Conservation (phyloP, 1,284 basidiomycete species). For the Marasmius tenuissimus region DNA sequence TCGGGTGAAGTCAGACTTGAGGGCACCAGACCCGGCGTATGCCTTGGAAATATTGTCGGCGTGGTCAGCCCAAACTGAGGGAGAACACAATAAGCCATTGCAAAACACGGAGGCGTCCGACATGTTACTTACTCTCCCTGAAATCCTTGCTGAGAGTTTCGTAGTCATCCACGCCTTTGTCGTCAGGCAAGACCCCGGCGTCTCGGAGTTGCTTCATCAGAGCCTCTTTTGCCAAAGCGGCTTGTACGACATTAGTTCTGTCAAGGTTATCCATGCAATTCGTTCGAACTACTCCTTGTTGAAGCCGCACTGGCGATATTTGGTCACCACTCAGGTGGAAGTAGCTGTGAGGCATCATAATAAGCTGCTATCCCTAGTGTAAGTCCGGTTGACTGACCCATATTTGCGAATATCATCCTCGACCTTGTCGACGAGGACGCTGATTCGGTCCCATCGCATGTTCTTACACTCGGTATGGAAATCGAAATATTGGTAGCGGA, state of each 20-base stretch:
- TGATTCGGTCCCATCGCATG: conserved; percentile 95
- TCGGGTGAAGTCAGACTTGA: conserved; percentile 97
- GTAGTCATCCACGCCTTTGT: conserved; percentile 77
- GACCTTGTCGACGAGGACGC: conserved; percentile 78
- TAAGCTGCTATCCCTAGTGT: background rate
- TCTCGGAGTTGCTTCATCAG: conserved; percentile 79
- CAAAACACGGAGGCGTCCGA: too few species aligned
- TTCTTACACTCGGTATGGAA: conserved; percentile 96
- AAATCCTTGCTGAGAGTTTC: conserved; percentile 81
- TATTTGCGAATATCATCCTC: conserved; percentile 73
- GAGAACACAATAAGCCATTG: background rate
- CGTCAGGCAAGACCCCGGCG: conserved; percentile 68
- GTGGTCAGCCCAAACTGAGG: conserved; percentile 94
- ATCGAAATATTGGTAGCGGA: conserved; percentile 96
- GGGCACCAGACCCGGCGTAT: conserved; percentile 93
- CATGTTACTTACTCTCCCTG: conserved; percentile 65
- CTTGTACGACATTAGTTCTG: conserved; percentile 96
- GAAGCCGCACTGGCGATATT: conserved; percentile 50
- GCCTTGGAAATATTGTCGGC: conserved; percentile 90
- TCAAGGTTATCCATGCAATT: conserved; percentile 98
- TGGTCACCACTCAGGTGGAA: conserved; percentile 62
- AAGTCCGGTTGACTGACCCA: conserved; percentile 48
- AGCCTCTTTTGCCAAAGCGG: conserved; percentile 82
- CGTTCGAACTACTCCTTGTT: conserved; percentile 73
- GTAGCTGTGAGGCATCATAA: conserved; percentile 50